Percentiles rank a stretch among this genome's conserved stretches.
Conservation (phyloP, 345 rosid species). For the Clausena lansium region DNA sequence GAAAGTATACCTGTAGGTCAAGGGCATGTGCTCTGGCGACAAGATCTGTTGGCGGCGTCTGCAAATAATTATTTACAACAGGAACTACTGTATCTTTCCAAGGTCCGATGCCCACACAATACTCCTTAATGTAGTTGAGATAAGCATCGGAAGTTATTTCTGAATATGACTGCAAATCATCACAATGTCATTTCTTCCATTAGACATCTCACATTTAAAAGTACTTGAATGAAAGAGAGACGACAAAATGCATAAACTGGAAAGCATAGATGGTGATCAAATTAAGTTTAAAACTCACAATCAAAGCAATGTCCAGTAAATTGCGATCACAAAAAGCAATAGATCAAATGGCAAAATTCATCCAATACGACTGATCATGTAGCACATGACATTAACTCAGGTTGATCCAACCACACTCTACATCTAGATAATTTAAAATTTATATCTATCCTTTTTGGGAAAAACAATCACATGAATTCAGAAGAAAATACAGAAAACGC, state of each 20-base stretch:
- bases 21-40: constrained; percentile 79
- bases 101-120: constrained; percentile 95
- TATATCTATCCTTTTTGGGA: not conserved
- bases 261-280: not conserved
- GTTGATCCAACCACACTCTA: not conserved
- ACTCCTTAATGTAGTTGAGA: constrained; percentile 67
- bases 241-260: not conserved
- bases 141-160: constrained; percentile 84
- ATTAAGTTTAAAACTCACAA: not conserved
- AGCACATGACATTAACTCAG: not conserved
- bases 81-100: constrained; percentile 97
- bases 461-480: not conserved
- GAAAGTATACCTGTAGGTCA: constrained; percentile 61
- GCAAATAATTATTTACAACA: constrained; percentile 50
- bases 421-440: not conserved
- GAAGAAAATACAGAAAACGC: not conserved
- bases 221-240: not conserved
- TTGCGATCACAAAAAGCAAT: not conserved
- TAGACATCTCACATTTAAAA: not conserved
- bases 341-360: not conserved
- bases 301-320: not conserved
- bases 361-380: not conserved
- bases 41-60: constrained; percentile 80
- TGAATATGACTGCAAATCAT: constrained; percentile 65
- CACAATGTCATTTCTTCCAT: constrained; percentile 6